phyloP scores from a whole-genome alignment of 768 basidiomycete species.

The Suillus luteus region DNA sequence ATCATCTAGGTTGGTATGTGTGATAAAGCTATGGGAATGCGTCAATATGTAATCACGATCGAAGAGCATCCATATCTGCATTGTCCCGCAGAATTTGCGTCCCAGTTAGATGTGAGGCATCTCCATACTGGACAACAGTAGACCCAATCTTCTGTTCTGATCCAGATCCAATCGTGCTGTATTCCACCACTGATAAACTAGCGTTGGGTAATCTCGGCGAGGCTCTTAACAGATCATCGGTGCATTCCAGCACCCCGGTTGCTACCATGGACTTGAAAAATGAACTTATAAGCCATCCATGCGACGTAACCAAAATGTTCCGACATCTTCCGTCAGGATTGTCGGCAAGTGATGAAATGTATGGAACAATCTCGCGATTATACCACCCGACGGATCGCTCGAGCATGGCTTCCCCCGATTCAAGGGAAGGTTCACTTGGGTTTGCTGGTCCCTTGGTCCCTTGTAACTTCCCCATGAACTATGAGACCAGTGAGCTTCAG shows the following conservation, averaged over 20 bases:
- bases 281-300: slow-evolving; percentile 63
- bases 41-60: neutral
- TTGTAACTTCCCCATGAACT: slow-evolving; percentile 67
- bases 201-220: slow-evolving; percentile 22
- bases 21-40: neutral
- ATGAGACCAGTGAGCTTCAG: neutral
- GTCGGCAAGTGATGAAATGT: slow-evolving; percentile 31
- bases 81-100: neutral
- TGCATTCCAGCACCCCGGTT: slow-evolving; percentile 41
- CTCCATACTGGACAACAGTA: neutral
- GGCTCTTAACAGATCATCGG: slow-evolving; percentile 31
- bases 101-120: neutral
- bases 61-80: slow-evolving; percentile 1
- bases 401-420: slow-evolving; percentile 39
- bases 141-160: neutral
- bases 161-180: neutral
- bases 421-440: slow-evolving; percentile 28
- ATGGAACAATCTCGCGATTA: slow-evolving; percentile 45
- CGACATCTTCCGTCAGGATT: slow-evolving; percentile 24
- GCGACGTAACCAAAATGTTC: slow-evolving; percentile 60
- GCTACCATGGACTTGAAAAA: slow-evolving; percentile 52
- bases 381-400: slow-evolving; percentile 66
- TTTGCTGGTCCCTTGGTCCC: slow-evolving; percentile 37
- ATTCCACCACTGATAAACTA: slow-evolving; percentile 1
- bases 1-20: slow-evolving; percentile 5